Evolutionary conservation across 805 yeast species (phyloP), one percentile per base, ranked within the genome.

Genomic region (Saturnispora zaruensis): DNA sequence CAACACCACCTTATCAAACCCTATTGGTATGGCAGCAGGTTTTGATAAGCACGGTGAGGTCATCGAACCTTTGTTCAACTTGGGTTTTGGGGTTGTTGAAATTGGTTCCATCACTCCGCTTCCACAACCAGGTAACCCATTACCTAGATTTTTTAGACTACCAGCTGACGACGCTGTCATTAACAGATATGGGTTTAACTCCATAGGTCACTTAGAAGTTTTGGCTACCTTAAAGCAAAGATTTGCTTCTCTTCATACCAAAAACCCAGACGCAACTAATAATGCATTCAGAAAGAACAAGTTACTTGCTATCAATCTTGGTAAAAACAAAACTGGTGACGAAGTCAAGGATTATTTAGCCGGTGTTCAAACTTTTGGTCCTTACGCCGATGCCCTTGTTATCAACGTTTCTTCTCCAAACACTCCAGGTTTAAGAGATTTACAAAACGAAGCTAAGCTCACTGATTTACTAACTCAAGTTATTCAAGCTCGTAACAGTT

Each of bases 1-100:
- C 63, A 88, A 87, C 7, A 75, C 72, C 49, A 69, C 60, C 0
- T 68, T 91, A 62, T 74, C 75, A 20, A 82, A 83, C 50, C 97
- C 98, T 23, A 72, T 91, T 45, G 97, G 97, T 13, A 75, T 90
- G 59, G 97, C 98, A 45, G 98, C 98, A 24, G 98, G 98, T 11
- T 76, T 91, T 55, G 98, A 91, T 66, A 91, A 91, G 68, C 83
- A 90, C 60, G 98, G 87, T 47, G 95, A 88, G 61, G 96, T 87
- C 20, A 79, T 91, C 57, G 97, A 91, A 58, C 70, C 89, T 0
- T 72, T 91, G 52, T 82, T 83, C 57, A 74, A 81, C 55, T 63
- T 77, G 49, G 98, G 98, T 2, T 90, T 90, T 60, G 80, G 91
- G 14, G 87, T 87, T 65, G 93, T 88, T 55, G 98, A 91, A 67